Evolutionary conservation across 495 filamentous ascomycete species (phyloP).

Genomic region (Staphylotrichum tortipilum): DNA sequence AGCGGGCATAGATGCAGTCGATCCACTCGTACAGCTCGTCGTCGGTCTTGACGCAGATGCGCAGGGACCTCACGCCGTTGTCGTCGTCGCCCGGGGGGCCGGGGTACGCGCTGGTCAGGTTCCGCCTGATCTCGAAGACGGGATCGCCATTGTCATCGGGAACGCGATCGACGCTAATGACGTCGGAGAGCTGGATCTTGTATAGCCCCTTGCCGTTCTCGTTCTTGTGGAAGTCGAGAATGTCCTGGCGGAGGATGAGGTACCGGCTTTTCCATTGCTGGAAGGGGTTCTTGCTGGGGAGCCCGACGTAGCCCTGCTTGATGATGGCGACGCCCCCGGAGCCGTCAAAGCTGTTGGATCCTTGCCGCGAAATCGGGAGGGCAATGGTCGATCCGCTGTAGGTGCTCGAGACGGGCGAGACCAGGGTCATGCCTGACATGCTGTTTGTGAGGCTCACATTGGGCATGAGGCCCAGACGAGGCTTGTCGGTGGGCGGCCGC

Average conservation of each 20-base stretch:
- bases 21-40: conserved; percentile 98
- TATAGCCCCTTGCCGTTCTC: conserved; percentile 75
- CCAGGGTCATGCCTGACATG: conserved; percentile 63
- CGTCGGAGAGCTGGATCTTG: conserved; percentile 72
- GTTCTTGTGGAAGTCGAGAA: conserved; percentile 84
- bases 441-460: conserved; percentile 65
- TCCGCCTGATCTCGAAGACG: conserved; percentile 84
- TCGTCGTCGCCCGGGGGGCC: conserved; percentile 53
- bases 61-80: conserved; percentile 66
- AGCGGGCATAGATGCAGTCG: conserved; percentile 90
- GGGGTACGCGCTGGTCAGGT: conserved; percentile 32
- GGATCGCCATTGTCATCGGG: conserved; percentile 64
- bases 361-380: conserved; percentile 53
- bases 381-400: conserved; percentile 60
- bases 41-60: conserved; percentile 84
- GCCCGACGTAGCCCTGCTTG: conserved; percentile 67
- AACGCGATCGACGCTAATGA: conserved; percentile 74
- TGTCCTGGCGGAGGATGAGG: conserved; percentile 77
- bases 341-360: conserved; percentile 51
- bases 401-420: conserved; percentile 50
- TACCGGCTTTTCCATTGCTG: conserved; percentile 77
- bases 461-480: conserved; percentile 68
- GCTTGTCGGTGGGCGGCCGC: conserved; percentile 75
- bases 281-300: conserved; percentile 68
- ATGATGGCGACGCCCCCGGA: conserved; percentile 60